Evolutionary conservation across 805 yeast genomes (phyloP).

Genomic region (Kuraishia floccosa): DNA sequence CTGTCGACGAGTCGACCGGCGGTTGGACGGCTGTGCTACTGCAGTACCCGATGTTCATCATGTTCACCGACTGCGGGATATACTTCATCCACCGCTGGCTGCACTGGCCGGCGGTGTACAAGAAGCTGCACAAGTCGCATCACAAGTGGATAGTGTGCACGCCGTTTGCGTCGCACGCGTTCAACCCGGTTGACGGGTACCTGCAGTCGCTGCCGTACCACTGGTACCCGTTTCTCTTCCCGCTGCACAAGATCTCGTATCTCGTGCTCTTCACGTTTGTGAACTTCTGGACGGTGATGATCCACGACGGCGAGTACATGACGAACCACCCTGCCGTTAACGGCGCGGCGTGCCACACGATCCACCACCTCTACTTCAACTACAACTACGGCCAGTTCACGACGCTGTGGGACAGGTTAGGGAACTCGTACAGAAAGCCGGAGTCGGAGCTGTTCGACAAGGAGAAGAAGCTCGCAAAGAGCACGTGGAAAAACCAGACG

Average conservation of each 20-base stretch:
- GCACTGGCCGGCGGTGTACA: constrained; percentile 89
- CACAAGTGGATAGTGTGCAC: constrained; percentile 99
- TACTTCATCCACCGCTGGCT: constrained; percentile 86
- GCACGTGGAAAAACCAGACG: constrained; percentile 62
- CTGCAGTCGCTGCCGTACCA: constrained; percentile 91
- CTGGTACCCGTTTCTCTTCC: constrained; percentile 82
- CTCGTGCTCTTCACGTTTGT: constrained; percentile 78
- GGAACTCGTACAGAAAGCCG: constrained; percentile 87
- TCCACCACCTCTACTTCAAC: constrained; percentile 94
- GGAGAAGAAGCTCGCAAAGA: constrained; percentile 39
- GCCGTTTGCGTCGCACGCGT: constrained; percentile 96
- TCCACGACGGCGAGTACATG: constrained; percentile 94
- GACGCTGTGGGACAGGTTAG: constrained; percentile 95
- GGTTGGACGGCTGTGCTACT: constrained; percentile 52
- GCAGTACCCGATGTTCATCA: constrained; percentile 70
- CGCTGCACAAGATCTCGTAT: constrained; percentile 81
- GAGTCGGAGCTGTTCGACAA: constrained; percentile 76
- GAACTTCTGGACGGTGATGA: constrained; percentile 97
- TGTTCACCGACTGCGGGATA: constrained; percentile 91
- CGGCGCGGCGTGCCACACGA: constrained; percentile 98
- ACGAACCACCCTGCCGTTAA: constrained; percentile 89
- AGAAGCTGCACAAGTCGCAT: constrained; percentile 86
- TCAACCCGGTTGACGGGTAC: constrained; percentile 97
- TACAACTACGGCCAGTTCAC: constrained; percentile 98
- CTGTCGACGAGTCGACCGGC: constrained; percentile 49